Evolutionary conservation across 2,329 filamentous ascomycete genomes (phyloP), one percentile per base, ranked within the genome.

Genomic region (Neofusicoccum sp.): DNA sequence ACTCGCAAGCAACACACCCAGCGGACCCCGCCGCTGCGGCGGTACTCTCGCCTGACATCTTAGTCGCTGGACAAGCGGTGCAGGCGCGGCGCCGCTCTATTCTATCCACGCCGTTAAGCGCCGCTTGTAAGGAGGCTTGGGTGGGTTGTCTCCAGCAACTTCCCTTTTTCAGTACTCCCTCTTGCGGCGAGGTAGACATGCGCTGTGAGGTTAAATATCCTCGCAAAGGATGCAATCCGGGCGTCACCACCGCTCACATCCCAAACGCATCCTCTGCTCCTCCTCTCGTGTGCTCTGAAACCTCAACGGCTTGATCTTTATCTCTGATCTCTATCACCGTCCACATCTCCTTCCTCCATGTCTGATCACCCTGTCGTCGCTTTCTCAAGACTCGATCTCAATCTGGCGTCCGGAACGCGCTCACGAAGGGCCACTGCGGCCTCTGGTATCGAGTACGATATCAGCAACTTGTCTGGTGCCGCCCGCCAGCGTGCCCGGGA

Each of bases 241-340:
- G 9, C 11, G 8, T 36, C 39, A 58, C 41, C 11, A 58, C 54
- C 54, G 36, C 41, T 47, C 29, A 44, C 39, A 14, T 31, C 36
- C 50, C 31, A 36, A 28, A 36, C 9, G 2, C 6, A 45, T 12
- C 12, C 31, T 22, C 22, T 22, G 22, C 8, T 22, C 54, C 16
- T n/a, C 54, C 45, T 14, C 54, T 36, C 22, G 71, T 71, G 14
- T 41, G 14, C 39, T 43, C 37, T 33, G n/a, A 14, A 28, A 8
- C 8, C 14, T 52, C 33, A 5, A 74, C 74, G n/a, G 9, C 16
- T 16, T 28, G 22, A 22, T 22, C 22, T n/a, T 50, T 33, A 5
- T 34, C 6, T 28, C 48, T 50, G 6, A 12, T 31, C 36, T 33
- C 36, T 36, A 16, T 34, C 5, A 22, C 22, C 22, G 22, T 22